phyloP scores from a whole-genome alignment of 179 eudicot genomes.

The Beta corolliflora region DNA sequence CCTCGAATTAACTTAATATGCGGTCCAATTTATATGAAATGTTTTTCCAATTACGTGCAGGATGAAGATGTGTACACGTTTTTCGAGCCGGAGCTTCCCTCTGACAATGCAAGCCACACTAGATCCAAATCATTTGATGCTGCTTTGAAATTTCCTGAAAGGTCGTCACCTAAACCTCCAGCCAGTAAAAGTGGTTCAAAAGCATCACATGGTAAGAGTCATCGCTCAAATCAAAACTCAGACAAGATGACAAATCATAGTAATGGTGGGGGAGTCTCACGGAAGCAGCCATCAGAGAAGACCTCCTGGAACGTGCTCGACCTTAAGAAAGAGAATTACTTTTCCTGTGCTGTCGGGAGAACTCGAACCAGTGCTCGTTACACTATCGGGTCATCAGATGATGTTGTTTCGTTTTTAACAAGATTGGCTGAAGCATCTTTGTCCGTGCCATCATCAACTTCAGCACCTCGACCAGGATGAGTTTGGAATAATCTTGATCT shows the following conservation, averaged over 20 bases:
- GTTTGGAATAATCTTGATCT: background rate
- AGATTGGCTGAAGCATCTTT: slow-evolving; percentile 46
- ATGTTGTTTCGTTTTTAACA: slow-evolving; percentile 64
- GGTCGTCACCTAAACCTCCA: slow-evolving; percentile 35
- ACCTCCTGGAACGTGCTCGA: slow-evolving; percentile 66
- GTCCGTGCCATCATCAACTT: slow-evolving; percentile 4
- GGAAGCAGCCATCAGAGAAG: slow-evolving; percentile 36
- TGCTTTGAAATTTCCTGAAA: slow-evolving; percentile 32
- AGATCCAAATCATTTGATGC: slow-evolving; percentile 48
- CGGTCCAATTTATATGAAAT: too few species aligned
- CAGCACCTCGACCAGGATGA: background rate
- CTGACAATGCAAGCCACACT: slow-evolving; percentile 38
- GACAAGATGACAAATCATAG: slow-evolving; percentile 38
- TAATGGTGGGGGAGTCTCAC: slow-evolving; percentile 27
- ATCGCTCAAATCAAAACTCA: slow-evolving; percentile 32
- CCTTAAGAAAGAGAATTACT: slow-evolving; percentile 77
- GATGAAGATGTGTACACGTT: slow-evolving; percentile 89
- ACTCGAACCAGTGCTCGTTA: slow-evolving; percentile 73
- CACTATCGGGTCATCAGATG: slow-evolving; percentile 64
- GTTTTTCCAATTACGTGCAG: slow-evolving; percentile 31
- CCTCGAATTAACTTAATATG: background rate
- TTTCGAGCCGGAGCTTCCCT: slow-evolving; percentile 93
- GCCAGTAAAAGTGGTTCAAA: slow-evolving; percentile 35
- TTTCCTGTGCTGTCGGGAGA: slow-evolving; percentile 88
- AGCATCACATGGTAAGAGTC: slow-evolving; percentile 43